Evolutionary conservation across 306 rosid species (phyloP), one percentile per base, ranked within the genome.

Genomic region (Carpinus fangiana): DNA sequence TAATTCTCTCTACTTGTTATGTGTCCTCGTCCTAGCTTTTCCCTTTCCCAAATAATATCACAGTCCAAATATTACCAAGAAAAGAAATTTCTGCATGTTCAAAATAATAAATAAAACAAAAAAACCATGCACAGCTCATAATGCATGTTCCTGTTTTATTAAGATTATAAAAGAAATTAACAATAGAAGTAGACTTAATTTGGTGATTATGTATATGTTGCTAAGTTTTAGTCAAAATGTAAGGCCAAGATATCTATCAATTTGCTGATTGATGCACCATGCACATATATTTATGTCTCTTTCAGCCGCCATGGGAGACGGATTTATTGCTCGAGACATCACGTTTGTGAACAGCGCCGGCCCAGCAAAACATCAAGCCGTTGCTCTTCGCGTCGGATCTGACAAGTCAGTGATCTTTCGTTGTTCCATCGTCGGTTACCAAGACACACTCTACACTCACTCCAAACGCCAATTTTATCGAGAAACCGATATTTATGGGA

Each of bases 401-500:
- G 87, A 84, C 64, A 74, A 79, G 34, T 81, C 87, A 6, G 85
- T 81, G 28, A 70, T 84, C 55, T 81, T 57, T 65, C 23, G 78
- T 20, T 81, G 85, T 53, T 61, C 82, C 55, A 73, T 84, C 9
- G 2, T 41, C 5, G 85, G 82, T 57, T 77, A 84, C 72, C 87
- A 84, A 81, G 87, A 84, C 80, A 73, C 79, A 18, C 84, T 84
- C 41, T 84, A 84, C 82, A 70, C 78, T 4, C 80, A 20, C 77
- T 84, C 85, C 36, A 84, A 84, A 60, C 80, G 85, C 12, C 87
- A 84, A 18, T 84, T 84, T 80, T 84, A 80, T 55, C 47, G 87
- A 56, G 87, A 84, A 36, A 77, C 66, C 45, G 82, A 81, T 17
- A 81, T 84, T 64, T 84, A 73, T 5, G 87, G 87, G 12, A 84